phyloP scores from a whole-genome alignment of 1,284 basidiomycete species.

The Ustilago curta region DNA sequence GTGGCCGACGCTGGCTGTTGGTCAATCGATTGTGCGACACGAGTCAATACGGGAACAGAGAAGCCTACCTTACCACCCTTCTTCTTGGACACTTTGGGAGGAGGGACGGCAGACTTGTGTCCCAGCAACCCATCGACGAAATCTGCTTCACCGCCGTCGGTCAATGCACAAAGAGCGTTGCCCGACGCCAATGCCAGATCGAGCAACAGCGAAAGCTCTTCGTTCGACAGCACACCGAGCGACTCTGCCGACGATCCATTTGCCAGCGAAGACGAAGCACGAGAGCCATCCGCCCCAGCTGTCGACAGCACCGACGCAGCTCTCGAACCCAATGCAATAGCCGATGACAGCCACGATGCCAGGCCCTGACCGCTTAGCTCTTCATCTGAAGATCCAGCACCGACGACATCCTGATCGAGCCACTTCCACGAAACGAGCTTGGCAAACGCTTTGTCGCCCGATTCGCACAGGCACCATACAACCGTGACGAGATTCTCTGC shows the following conservation, averaged over 20 bases:
- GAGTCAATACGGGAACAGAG: neutral
- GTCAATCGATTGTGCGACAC: constrained; percentile 29
- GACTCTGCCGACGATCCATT: constrained; percentile 15
- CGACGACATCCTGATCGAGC: constrained; percentile 36
- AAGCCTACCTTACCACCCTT: constrained; percentile 19
- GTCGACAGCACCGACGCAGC: constrained; percentile 39
- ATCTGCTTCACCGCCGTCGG: constrained; percentile 50
- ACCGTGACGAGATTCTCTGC: constrained; percentile 56
- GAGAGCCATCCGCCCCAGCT: constrained; percentile 25
- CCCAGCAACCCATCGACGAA: constrained; percentile 47
- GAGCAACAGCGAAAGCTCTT: constrained; percentile 47
- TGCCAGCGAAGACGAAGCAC: constrained; percentile 15
- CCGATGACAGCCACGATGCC: constrained; percentile 51
- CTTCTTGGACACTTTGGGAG: constrained; percentile 34
- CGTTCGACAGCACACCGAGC: constrained; percentile 28
- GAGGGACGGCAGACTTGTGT: constrained; percentile 8
- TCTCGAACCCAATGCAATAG: constrained; percentile 43
- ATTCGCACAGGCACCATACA: constrained; percentile 53
- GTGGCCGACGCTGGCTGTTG: constrained; percentile 36
- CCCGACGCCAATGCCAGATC: constrained; percentile 49
- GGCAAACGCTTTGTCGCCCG: constrained; percentile 52
- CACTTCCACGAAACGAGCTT: constrained; percentile 52
- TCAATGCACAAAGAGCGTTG: constrained; percentile 53
- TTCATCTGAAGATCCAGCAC: constrained; percentile 10
- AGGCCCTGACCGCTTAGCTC: constrained; percentile 47